phyloP scores from a whole-genome alignment of 1,284 basidiomycete species.

The Ceratobasidium sp. region DNA sequence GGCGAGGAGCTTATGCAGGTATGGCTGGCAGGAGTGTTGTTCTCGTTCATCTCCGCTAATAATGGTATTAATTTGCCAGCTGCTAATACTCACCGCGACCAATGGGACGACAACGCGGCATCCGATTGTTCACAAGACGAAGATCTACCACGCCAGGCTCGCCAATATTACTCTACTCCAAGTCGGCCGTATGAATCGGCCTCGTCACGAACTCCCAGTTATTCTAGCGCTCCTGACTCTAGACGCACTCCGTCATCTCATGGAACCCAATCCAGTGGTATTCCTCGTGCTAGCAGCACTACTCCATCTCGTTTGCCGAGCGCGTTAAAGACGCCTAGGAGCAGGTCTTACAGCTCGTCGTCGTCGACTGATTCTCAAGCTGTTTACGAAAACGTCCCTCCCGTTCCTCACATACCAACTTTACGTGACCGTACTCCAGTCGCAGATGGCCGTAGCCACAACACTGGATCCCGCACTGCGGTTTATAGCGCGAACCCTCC shows the following conservation, averaged over 20 bases:
- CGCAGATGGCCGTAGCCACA: not conserved
- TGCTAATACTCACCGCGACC: not conserved
- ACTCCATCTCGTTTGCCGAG: slow-evolving; percentile 18
- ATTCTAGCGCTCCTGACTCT: not conserved
- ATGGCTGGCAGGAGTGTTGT: not conserved
- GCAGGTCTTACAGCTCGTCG: slow-evolving; percentile 24
- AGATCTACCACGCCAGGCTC: not conserved
- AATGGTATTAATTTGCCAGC: not conserved
- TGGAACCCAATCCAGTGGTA: slow-evolving; percentile 15
- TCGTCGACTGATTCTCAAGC: slow-evolving; percentile 13
- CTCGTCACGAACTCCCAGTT: not conserved
- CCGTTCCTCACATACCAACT: slow-evolving; percentile 5
- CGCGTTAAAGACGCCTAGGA: slow-evolving; percentile 15
- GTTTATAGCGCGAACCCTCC: not conserved
- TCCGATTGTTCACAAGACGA: slow-evolving; percentile 26
- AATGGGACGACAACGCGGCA: not conserved
- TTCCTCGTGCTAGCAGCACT: slow-evolving; percentile 1
- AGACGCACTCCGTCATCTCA: not conserved
- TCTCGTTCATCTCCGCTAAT: not conserved
- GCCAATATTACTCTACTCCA: not conserved
- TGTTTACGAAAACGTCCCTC: slow-evolving; percentile 10
- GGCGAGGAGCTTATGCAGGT: slow-evolving; percentile 6
- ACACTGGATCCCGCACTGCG: not conserved
- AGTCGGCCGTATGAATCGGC: not conserved
- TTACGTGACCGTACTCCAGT: not conserved